Percentiles rank a stretch among this genome's conserved stretches.
Evolutionary conservation across 805 yeast genomes (phyloP).

Genomic region (Metschnikowia corniflorae): DNA sequence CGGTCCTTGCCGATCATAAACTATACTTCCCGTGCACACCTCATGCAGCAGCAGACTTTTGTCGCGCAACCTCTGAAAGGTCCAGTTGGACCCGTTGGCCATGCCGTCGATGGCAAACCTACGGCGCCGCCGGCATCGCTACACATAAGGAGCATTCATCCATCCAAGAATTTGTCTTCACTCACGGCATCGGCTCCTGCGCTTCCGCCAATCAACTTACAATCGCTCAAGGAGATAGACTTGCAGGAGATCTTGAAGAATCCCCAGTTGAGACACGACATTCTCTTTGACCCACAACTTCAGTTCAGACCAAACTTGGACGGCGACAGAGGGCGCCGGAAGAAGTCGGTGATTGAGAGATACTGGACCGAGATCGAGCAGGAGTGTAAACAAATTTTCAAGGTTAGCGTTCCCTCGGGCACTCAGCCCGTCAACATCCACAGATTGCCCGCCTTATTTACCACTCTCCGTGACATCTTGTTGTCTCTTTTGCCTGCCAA

Average conservation of each 20-base stretch:
- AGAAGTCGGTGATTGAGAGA: constrained; percentile 69
- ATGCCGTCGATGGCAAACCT: background rate
- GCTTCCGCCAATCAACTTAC: constrained; percentile 80
- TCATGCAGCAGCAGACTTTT: constrained; percentile 14
- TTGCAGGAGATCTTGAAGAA: constrained; percentile 83
- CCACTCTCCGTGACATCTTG: constrained; percentile 74
- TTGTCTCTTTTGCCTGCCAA: constrained; percentile 72
- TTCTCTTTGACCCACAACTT: constrained; percentile 84
- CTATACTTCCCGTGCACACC: constrained; percentile 22
- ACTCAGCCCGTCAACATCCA: constrained; percentile 25
- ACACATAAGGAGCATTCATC: constrained; percentile 5
- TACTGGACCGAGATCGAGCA: constrained; percentile 77
- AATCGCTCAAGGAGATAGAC: constrained; percentile 80
- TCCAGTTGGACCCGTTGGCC: constrained; percentile 8
- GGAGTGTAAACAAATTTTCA: constrained; percentile 54
- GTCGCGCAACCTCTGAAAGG: constrained; percentile 11
- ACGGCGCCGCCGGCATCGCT: constrained; percentile 7
- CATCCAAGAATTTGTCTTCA: constrained; percentile 5
- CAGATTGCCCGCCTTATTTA: constrained; percentile 65
- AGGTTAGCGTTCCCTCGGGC: constrained; percentile 12
- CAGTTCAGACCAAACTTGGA: constrained; percentile 90
- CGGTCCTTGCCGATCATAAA: constrained; percentile 42
- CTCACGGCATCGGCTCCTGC: constrained; percentile 32
- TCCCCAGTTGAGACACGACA: constrained; percentile 91
- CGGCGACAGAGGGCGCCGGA: constrained; percentile 83